Evolutionary conservation across 352 stramenopile species (phyloP), one percentile per base, ranked within the genome.

Genomic region (Phytophthora pinifolia): DNA sequence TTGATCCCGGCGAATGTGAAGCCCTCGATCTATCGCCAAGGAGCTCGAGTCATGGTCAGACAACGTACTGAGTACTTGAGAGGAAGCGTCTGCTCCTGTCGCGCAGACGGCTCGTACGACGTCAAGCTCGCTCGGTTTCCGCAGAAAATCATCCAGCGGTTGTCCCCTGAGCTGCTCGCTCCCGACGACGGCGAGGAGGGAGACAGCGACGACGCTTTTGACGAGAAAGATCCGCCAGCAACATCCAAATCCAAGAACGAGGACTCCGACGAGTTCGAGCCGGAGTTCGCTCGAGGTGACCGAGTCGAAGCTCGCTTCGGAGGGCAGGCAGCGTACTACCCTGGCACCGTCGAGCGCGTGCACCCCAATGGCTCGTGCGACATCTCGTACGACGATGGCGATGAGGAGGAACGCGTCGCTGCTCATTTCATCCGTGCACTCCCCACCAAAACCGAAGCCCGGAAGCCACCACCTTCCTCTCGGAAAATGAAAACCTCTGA

Each of bases 361-460:
- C 62, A 79, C 39, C 48, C 64, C n/a, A 76, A 92, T 22, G 70
- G 72, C 10, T 63, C 65, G 22, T 86, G 60, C 36, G 79, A 91
- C 61, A 67, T 94, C 32, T 49, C 57, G 8, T 94, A 91, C 64
- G 78, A 90, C 52, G 81, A 94, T 46, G 79, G 81, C 12, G 79
- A 93, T 46, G 55, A 81, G 14, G 81, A 93, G 54, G 59, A 62
- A 10, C 75, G 72, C 20, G 80, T 93, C 6, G 53, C 65, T 12
- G 29, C 62, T 36, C 48, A 62, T 4, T 50, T 89, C 0, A 84
- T 91, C 25, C 76, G 78, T 2, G 32, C 41, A 0, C 8, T 62
- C 14, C 30, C 49, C 13, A 22, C 45, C 6, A 33, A 31, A 29
- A 22, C 39, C 39, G 30, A 32, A 54, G 35, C 27, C 32, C 38